Evolutionary conservation across 768 basidiomycete genomes (phyloP).

Genomic region (Suillus hirtellus): DNA sequence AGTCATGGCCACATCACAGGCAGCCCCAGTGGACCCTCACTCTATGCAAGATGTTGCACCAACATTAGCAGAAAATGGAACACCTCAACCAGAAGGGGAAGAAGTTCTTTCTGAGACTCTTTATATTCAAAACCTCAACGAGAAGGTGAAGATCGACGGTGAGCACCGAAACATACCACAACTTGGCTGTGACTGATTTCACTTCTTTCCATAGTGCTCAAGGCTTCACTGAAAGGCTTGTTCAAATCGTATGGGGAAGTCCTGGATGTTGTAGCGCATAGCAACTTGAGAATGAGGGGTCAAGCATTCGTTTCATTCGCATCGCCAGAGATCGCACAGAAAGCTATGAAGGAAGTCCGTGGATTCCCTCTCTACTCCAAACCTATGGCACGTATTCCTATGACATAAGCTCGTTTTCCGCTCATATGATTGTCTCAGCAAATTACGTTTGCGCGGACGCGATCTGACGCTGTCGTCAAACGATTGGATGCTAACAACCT

Average conservation of each 20-base stretch:
- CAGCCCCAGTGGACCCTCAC: slow-evolving; percentile 30
- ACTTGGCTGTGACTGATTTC: slow-evolving; percentile 13
- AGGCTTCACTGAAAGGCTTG: slow-evolving; percentile 80
- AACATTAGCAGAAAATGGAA: slow-evolving; percentile 16
- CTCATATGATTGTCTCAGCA: slow-evolving; percentile 52
- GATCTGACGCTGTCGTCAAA: slow-evolving; percentile 90
- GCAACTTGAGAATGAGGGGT: slow-evolving; percentile 94
- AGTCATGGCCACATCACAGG: slow-evolving; percentile 40
- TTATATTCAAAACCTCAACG: slow-evolving; percentile 96
- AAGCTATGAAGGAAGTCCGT: slow-evolving; percentile 89
- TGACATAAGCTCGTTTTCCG: slow-evolving; percentile 7
- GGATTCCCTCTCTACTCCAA: slow-evolving; percentile 96
- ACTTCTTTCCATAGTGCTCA: slow-evolving; percentile 62
- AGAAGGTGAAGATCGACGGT: slow-evolving; percentile 87
- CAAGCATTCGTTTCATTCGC: slow-evolving; percentile 97
- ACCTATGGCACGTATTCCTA: slow-evolving; percentile 72
- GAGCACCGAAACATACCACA: slow-evolving; percentile 10
- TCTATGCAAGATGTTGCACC: slow-evolving; percentile 27
- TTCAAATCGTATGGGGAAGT: slow-evolving; percentile 95
- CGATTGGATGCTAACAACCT: slow-evolving; percentile 62
- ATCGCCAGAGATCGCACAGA: slow-evolving; percentile 77
- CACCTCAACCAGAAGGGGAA: slow-evolving; percentile 31
- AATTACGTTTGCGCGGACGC: slow-evolving; percentile 89
- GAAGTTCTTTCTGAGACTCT: slow-evolving; percentile 78
- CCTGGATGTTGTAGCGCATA: slow-evolving; percentile 92